These are phyloP conservation scores for Solanum hybrid DNA, from an alignment of 305 asterid species.

Conservation along the genomic window DNA sequence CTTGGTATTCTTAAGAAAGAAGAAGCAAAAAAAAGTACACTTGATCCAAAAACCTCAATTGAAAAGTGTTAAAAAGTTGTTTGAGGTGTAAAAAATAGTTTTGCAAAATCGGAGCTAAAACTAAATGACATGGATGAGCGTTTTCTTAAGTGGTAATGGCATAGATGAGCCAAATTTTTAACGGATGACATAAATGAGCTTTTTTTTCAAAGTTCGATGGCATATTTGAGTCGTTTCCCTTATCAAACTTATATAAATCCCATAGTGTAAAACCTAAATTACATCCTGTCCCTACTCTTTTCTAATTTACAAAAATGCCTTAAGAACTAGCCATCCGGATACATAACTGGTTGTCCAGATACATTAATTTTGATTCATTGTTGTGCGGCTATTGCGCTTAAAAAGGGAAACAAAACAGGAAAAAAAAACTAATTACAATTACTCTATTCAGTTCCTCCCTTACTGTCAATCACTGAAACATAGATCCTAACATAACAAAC, in stretches of 20 bases:
- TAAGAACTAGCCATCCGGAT: background rate
- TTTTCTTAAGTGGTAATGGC: background rate
- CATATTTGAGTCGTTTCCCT: background rate
- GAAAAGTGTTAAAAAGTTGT: background rate
- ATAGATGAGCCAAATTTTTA: background rate
- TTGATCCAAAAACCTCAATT: background rate
- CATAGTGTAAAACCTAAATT: background rate
- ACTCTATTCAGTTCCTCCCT: too few species aligned
- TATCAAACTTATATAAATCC: too few species aligned
- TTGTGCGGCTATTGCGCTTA: background rate
- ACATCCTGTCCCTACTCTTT: background rate
- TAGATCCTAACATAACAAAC: background rate
- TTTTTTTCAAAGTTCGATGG: background rate
- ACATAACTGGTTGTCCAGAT: background rate
- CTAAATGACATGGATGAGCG: background rate
- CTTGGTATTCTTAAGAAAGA: background rate
- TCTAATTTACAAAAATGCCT: background rate
- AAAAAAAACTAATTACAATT: too few species aligned
- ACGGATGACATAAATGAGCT: too few species aligned
- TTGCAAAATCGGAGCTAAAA: background rate
- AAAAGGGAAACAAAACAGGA: background rate
- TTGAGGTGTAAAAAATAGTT: background rate
- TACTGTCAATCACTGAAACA: background rate
- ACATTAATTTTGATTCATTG: too few species aligned
- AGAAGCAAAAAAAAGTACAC: background rate